Evolutionary conservation across 2,329 filamentous ascomycete species (phyloP), one percentile per base, ranked within the genome.

Genomic region (Xylaria polymorpha): DNA sequence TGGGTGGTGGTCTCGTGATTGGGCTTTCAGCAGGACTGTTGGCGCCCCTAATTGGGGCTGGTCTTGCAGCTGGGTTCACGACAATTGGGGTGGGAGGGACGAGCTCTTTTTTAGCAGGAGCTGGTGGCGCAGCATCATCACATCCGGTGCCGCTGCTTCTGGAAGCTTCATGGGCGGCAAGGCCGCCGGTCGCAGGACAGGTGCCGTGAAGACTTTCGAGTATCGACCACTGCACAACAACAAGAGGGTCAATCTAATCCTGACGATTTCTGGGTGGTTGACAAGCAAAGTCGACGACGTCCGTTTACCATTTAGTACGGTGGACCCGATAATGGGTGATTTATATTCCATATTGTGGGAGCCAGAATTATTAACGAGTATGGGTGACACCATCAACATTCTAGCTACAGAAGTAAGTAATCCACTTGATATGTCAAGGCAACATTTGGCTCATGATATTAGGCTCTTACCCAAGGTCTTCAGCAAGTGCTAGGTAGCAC

Each of bases 351-450:
- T 99, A 12, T 85, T 97, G 67, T 99, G 96, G 94, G 96, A 99
- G 80, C 97, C 96, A 3, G 96, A 99, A 78, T 97, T 99, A 94
- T 87, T 99, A 78, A 91, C 90, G 75, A 97, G 94, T 81, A 99
- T 98, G 91, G 96, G 96, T 87, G 93, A 96, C 79, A 99, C 96
- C 55, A 98, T 99, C 77, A 98, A 98, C 76, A 98, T 99, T 81
- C 85, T 99, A 72, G 96, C 96, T 67, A 99, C 96, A 41, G 96
- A 99, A 89, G 93, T 95, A 81, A 81, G 87, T 88, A 80, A 44
- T 25, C 48, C 63, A 14, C 43, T 46, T 35, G 15, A 29, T 43
- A 25, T 25, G 39, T n/a, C 1, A 56, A 50, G 2, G 14, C 22
- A 58, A 14, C 61, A n/a, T 39, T 41, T 43, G 58, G 48, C 78